A percentile compares a stretch with the other conserved stretches of the same genome.
Conservation (phyloP, 2,329 filamentous ascomycete genomes). For the Calonectria leucothoes region DNA sequence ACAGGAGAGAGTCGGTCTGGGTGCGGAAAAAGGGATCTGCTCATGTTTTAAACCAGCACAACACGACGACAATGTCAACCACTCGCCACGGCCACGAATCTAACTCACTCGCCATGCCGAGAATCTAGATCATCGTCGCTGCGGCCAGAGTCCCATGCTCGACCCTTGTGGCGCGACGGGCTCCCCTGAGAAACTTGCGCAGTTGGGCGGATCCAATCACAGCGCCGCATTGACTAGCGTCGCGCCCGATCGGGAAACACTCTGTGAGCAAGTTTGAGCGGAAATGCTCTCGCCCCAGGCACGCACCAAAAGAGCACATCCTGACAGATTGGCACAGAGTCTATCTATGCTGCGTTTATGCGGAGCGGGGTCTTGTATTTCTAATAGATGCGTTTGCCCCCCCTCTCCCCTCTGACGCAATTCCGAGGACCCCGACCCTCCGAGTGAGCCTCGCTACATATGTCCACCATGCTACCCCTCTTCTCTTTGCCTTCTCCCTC, state of each 20-base stretch:
- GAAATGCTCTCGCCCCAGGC: conserved; percentile 16
- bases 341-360: neutral
- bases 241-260: conserved; percentile 41
- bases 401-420: conserved; percentile 27
- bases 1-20: neutral
- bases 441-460: neutral
- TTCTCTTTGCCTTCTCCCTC: conserved; percentile 13
- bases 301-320: neutral
- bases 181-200: conserved; percentile 34
- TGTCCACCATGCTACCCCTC: conserved; percentile 18
- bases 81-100: neutral
- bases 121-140: neutral
- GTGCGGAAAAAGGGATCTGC: neutral
- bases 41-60: neutral
- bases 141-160: neutral
- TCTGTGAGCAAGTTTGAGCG: conserved; percentile 43
- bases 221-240: conserved; percentile 21
- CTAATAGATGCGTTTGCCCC: conserved; percentile 2
- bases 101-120: neutral
- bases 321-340: neutral
- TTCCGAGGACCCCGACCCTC: conserved; percentile 8
- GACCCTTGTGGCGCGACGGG: neutral
- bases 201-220: conserved; percentile 44
- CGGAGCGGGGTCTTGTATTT: conserved; percentile 5
- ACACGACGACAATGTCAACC: neutral